Percentiles rank a stretch among this genome's conserved stretches.
Evolutionary conservation across 2,329 filamentous ascomycete species (phyloP).

Genomic region (Hypoxylon sp.): DNA sequence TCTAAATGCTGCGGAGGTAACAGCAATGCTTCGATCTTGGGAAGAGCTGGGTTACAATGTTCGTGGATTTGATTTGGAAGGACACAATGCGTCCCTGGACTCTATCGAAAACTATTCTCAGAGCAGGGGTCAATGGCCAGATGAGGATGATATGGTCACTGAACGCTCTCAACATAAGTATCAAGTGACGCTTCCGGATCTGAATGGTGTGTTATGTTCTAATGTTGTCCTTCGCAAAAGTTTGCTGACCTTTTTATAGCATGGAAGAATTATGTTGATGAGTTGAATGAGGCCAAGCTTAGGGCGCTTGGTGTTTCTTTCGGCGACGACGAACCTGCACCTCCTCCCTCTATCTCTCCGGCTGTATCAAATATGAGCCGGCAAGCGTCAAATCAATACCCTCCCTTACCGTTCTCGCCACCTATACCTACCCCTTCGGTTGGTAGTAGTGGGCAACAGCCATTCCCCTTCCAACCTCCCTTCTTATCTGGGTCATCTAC

Average conservation of each 20-base stretch:
- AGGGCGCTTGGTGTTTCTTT: slow-evolving; percentile 90
- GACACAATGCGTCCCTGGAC: slow-evolving; percentile 53
- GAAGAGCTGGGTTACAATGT: slow-evolving; percentile 78
- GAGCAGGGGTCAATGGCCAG: slow-evolving; percentile 79
- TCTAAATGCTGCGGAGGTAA: slow-evolving; percentile 69
- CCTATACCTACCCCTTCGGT: slow-evolving; percentile 85
- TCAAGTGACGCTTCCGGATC: slow-evolving; percentile 78
- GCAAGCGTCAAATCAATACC: slow-evolving; percentile 81
- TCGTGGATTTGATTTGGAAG: slow-evolving; percentile 76
- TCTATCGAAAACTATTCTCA: slow-evolving; percentile 66
- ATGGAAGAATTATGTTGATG: slow-evolving; percentile 83
- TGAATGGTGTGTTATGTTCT: slow-evolving; percentile 66
- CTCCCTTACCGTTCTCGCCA: slow-evolving; percentile 84
- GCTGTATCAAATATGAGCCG: slow-evolving; percentile 73
- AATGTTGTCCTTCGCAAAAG: slow-evolving; percentile 11
- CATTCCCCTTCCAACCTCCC: slow-evolving; percentile 69
- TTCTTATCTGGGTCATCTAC: slow-evolving; percentile 75
- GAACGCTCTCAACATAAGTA: slow-evolving; percentile 70
- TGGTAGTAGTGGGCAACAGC: slow-evolving; percentile 73
- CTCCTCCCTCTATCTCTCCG: slow-evolving; percentile 75
- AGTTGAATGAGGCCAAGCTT: slow-evolving; percentile 91
- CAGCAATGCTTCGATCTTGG: slow-evolving; percentile 76
- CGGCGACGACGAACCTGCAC: slow-evolving; percentile 78
- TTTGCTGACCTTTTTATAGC: slow-evolving; percentile 56
- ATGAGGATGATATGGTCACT: slow-evolving; percentile 68